Percentiles rank a stretch among this genome's conserved stretches.
Evolutionary conservation across 805 yeast species (phyloP).

Genomic region (Saturnispora hagleri): DNA sequence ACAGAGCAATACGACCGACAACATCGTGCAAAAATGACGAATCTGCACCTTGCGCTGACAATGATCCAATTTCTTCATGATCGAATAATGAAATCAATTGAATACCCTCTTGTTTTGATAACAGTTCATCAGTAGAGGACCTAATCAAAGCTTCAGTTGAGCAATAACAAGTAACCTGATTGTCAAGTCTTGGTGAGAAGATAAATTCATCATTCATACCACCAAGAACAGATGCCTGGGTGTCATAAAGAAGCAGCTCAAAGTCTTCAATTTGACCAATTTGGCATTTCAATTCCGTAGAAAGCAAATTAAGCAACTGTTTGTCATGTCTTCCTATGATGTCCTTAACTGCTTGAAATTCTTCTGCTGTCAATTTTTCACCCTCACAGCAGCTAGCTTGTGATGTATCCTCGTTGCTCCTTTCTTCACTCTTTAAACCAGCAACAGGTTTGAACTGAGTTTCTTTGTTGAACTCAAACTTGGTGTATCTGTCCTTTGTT

Average conservation of each 20-base stretch:
- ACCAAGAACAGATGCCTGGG: slow-evolving; percentile 75
- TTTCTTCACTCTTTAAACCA: slow-evolving; percentile 35
- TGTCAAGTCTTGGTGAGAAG: slow-evolving; percentile 86
- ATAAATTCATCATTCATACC: slow-evolving; percentile 87
- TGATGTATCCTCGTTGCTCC: slow-evolving; percentile 3
- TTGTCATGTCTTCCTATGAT: slow-evolving; percentile 70
- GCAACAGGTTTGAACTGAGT: slow-evolving; percentile 80
- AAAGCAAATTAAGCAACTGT: slow-evolving; percentile 59
- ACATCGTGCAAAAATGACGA: slow-evolving; percentile 82
- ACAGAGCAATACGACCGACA: slow-evolving; percentile 53
- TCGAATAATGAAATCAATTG: slow-evolving; percentile 79
- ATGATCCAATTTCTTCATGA: slow-evolving; percentile 93
- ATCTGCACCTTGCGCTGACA: slow-evolving; percentile 94
- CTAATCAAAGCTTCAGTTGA: slow-evolving; percentile 64
- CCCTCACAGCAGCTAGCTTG: slow-evolving; percentile 38
- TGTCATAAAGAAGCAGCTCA: slow-evolving; percentile 77
- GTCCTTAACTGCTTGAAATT: slow-evolving; percentile 55
- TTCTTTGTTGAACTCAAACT: slow-evolving; percentile 86
- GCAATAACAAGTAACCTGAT: slow-evolving; percentile 78
- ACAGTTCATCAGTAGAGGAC: slow-evolving; percentile 18
- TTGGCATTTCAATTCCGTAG: slow-evolving; percentile 48
- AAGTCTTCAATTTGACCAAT: slow-evolving; percentile 72
- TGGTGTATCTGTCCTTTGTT: slow-evolving; percentile 63
- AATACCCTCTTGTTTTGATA: slow-evolving; percentile 46
- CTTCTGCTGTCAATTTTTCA: slow-evolving; percentile 41